These are phyloP conservation scores for Pseudofabraea citricarpa DNA, from an alignment of 2,329 filamentous ascomycete genomes.

Conservation along the genomic window DNA sequence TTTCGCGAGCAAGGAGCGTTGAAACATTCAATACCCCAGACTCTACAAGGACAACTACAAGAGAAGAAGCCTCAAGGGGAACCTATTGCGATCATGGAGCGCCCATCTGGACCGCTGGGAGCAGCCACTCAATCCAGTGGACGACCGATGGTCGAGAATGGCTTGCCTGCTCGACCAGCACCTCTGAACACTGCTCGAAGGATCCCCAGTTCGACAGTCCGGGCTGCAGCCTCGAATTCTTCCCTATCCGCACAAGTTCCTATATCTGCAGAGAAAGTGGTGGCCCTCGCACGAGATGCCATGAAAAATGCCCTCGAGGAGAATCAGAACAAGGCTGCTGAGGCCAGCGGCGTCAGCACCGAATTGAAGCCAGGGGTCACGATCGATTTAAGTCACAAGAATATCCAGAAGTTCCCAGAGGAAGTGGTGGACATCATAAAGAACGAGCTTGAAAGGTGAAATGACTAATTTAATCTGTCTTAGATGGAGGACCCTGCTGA, in stretches of 20 bases:
- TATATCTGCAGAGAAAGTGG: conserved; percentile 58
- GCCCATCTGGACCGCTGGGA: conserved; percentile 27
- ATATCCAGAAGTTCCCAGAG: conserved; percentile 48
- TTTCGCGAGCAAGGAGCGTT: conserved; percentile 11
- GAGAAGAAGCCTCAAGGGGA: background rate
- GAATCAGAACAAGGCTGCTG: conserved; percentile 57
- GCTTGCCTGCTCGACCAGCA: conserved; percentile 29
- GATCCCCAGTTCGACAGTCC: conserved; percentile 40
- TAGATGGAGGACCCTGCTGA: conserved; percentile 16
- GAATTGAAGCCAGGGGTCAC: conserved; percentile 64
- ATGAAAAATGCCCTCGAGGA: conserved; percentile 64
- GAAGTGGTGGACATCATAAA: conserved; percentile 32
- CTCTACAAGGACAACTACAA: conserved; percentile 12
- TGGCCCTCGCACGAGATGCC: conserved; percentile 59
- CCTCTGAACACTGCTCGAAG: conserved; percentile 26
- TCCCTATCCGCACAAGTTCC: conserved; percentile 44
- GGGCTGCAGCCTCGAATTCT: conserved; percentile 38
- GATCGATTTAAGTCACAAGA: conserved; percentile 72
- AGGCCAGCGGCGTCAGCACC: conserved; percentile 53
- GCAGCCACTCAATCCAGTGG: conserved; percentile 30
- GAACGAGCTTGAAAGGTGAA: conserved; percentile 29
- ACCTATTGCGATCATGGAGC: no score
- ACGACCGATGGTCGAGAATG: conserved; percentile 35
- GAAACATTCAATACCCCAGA: conserved; percentile 20
- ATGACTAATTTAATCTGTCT: conserved; percentile 6